Percentiles rank a stretch among this genome's conserved stretches.
Conservation (phyloP, 495 filamentous ascomycete species). For the Pseudomonodictys pantanalensis region DNA sequence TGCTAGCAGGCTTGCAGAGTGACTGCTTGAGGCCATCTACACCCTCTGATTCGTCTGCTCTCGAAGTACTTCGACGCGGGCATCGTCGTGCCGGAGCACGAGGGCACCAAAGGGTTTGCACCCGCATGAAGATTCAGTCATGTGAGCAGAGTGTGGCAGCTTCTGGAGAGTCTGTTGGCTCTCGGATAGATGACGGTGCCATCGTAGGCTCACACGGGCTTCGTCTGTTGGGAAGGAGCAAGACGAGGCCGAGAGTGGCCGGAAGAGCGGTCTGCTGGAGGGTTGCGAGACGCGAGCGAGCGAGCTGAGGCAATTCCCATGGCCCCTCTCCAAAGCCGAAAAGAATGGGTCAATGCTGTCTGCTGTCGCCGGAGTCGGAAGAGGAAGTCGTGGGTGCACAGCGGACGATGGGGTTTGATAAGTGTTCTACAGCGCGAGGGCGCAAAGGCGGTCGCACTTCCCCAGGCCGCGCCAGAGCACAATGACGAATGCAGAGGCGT, state of each 20-base stretch:
- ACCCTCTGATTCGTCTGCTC: conserved; percentile 23
- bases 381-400: conserved; percentile 14
- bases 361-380: not conserved
- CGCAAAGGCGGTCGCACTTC: conserved; percentile 4
- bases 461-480: not conserved
- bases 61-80: conserved; percentile 9
- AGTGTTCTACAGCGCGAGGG: conserved; percentile 5
- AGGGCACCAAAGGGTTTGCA: conserved; percentile 13
- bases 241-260: conserved; percentile 4
- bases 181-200: conserved; percentile 26
- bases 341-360: conserved; percentile 15
- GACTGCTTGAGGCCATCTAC: conserved; percentile 12
- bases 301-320: not conserved
- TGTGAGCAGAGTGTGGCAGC: conserved; percentile 37
- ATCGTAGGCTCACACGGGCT: conserved; percentile 11
- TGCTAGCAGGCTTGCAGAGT: conserved; percentile 8
- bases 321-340: not conserved
- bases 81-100: conserved; percentile 20
- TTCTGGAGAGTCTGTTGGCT: conserved; percentile 25
- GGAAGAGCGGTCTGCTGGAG: conserved; percentile 28
- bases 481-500: too few species aligned
- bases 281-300: conserved; percentile 4
- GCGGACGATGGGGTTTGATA: conserved; percentile 2
- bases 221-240: conserved; percentile 4
- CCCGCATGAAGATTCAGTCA: conserved; percentile 39